These are phyloP conservation scores for Tetrastigma voinierianum DNA, from an alignment of 164 flowering plant genomes.

Conservation along the genomic window DNA sequence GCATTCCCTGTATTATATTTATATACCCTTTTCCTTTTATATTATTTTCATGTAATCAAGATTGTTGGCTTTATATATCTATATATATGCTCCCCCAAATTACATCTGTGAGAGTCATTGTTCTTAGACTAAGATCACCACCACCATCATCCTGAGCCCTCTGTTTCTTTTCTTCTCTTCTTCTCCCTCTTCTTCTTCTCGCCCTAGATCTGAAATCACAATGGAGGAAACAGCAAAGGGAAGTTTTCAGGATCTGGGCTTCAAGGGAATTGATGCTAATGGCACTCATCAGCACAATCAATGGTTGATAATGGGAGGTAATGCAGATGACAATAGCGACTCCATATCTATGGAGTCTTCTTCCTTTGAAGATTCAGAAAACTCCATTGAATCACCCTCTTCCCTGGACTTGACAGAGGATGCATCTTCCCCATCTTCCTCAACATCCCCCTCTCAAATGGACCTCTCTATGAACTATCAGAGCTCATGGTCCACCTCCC, in stretches of 20 bases:
- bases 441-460: conserved; percentile 28
- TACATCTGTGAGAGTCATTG: neutral
- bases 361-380: conserved; percentile 29
- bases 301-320: conserved; percentile 32
- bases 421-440: conserved; percentile 55
- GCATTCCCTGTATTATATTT: neutral
- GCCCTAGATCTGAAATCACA: neutral
- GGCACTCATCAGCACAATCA: neutral
- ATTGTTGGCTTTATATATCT: neutral
- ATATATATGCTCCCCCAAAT: conserved; percentile 16
- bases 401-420: conserved; percentile 59
- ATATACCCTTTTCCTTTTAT: no score
- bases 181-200: conserved; percentile 1
- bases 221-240: conserved; percentile 30
- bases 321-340: conserved; percentile 23
- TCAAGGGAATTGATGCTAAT: conserved; percentile 10
- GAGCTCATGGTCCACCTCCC: conserved; percentile 82
- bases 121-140: neutral
- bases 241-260: conserved; percentile 11
- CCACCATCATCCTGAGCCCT: neutral
- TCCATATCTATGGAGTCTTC: conserved; percentile 26
- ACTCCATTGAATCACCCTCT: conserved; percentile 30
- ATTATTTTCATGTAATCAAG: neutral
- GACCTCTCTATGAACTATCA: conserved; percentile 67
- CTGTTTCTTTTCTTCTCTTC: conserved; percentile 2